Evolutionary conservation across 139 green algal species (phyloP), one percentile per base, ranked within the genome.

Genomic region (Chlamydomonas sp.): DNA sequence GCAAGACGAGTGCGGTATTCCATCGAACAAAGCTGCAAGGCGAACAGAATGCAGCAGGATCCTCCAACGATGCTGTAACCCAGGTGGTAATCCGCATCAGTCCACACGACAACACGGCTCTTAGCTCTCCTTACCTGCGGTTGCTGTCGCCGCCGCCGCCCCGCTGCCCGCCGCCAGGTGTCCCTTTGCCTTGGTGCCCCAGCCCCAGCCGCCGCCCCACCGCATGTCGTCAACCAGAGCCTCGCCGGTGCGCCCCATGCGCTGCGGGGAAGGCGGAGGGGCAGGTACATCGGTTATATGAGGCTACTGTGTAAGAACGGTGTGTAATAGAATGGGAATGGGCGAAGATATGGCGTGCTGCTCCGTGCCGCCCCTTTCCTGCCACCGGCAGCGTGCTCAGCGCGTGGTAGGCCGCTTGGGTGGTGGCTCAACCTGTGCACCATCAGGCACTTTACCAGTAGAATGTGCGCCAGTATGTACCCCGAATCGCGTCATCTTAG

Each of bases 171-270:
- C 82, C 18, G 82, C 67, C 12, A 3, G 5, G n/a, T 6, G 72
- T n/a, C 72, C 20, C 72, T 16, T 78, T 6, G 7, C n/a, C 61
- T 68, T 61, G 4, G 63, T n/a, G 18, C 84, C 84, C 84, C 84
- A 88, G 64, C 84, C 75, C 84, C 84, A 88, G 64, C 75, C 84
- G 57, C 75, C 75, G 57, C 64, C 57, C 84, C 84, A 88, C 9
- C 69, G 61, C 17, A 78, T 77, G 75, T 62, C 76, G 2, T 5
- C 2, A 2, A 83, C n/a, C 63, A 88, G 75, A 58, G 83, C 84
- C 2, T 77, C 75, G 7, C 75, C 84, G 4, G 75, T 83, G 18
- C 84, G 84, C 63, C 84, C 84, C 0, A 57, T 77, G 17, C 84
- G 74, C 84, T 88, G 64, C 10, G 20, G 60, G 6, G 14, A 15